phyloP scores from a whole-genome alignment of 2,329 filamentous ascomycete genomes.

The Pseudogymnoascus sp. region DNA sequence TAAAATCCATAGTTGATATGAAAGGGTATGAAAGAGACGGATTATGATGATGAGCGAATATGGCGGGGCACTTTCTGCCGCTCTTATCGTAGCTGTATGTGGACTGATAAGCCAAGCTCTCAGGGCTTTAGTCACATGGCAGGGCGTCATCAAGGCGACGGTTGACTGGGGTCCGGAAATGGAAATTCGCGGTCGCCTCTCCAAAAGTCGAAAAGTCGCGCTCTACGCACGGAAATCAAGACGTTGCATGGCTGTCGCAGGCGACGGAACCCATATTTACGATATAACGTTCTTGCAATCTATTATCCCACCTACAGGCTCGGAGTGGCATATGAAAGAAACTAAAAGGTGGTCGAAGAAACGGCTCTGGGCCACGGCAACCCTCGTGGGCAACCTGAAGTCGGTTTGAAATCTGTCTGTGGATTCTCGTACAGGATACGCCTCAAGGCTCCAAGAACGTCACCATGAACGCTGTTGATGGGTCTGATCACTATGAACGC shows the following conservation, averaged over 20 bases:
- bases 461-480: constrained; percentile 59
- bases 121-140: constrained; percentile 3
- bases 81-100: constrained; percentile 3
- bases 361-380: not conserved
- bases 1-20: constrained; percentile 3
- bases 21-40: not conserved
- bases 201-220: constrained; percentile 1
- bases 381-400: not conserved
- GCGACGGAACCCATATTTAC: constrained; percentile 2
- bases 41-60: constrained; percentile 8
- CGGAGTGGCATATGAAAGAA: not conserved
- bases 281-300: not conserved
- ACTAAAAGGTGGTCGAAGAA: not conserved
- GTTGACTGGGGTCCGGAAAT: constrained; percentile 8
- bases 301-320: not conserved
- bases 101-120: constrained; percentile 5
- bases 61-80: constrained; percentile 9
- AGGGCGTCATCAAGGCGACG: constrained; percentile 7
- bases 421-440: not conserved
- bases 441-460: constrained; percentile 18
- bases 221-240: not conserved
- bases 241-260: constrained; percentile 3
- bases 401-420: not conserved
- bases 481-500: constrained; percentile 44
- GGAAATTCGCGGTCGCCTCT: constrained; percentile 9